phyloP scores from a whole-genome alignment of 352 stramenopile species.

The Globisporangium takayamanum region DNA sequence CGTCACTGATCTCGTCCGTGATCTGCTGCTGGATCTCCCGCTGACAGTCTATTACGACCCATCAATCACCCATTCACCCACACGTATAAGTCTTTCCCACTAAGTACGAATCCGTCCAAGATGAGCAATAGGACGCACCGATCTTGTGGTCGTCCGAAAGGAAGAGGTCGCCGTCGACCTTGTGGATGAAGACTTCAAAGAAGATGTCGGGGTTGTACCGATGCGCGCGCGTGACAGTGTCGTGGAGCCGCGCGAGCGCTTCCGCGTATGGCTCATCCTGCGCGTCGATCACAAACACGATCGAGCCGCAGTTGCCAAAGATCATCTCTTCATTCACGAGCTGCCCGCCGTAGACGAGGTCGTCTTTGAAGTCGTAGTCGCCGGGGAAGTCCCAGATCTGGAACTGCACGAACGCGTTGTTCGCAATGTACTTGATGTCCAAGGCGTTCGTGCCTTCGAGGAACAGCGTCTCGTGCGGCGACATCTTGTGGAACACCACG shows the following conservation, averaged over 20 bases:
- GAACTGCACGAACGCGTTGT: conserved; percentile 98
- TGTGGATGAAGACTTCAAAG: conserved; percentile 99
- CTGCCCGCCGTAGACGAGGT: conserved; percentile 84
- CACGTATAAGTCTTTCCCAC: neutral
- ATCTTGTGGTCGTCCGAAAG: conserved; percentile 98
- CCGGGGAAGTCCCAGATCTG: conserved; percentile 99
- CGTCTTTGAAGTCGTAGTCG: conserved; percentile 90
- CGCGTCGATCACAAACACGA: conserved; percentile 98
- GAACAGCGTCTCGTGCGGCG: conserved; percentile 95
- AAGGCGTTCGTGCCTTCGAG: conserved; percentile 76
- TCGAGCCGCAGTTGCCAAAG: conserved; percentile 86
- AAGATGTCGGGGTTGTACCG: conserved; percentile 94
- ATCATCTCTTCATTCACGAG: conserved; percentile 91
- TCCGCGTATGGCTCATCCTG: conserved; percentile 92
- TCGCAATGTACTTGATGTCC: conserved; percentile 95
- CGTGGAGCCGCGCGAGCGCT: conserved; percentile 79
- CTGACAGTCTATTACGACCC: conserved; percentile 80
- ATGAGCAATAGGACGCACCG: conserved; percentile 24
- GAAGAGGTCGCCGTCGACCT: conserved; percentile 98
- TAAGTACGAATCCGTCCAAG: neutral
- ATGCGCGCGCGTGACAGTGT: conserved; percentile 83
- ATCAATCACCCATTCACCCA: neutral
- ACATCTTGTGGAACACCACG: conserved; percentile 99
- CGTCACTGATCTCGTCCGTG: conserved; percentile 93
- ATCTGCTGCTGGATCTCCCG: conserved; percentile 97